Evolutionary conservation across 129 eudicot species (phyloP).

Genomic region (Dittrichia graveolens): DNA sequence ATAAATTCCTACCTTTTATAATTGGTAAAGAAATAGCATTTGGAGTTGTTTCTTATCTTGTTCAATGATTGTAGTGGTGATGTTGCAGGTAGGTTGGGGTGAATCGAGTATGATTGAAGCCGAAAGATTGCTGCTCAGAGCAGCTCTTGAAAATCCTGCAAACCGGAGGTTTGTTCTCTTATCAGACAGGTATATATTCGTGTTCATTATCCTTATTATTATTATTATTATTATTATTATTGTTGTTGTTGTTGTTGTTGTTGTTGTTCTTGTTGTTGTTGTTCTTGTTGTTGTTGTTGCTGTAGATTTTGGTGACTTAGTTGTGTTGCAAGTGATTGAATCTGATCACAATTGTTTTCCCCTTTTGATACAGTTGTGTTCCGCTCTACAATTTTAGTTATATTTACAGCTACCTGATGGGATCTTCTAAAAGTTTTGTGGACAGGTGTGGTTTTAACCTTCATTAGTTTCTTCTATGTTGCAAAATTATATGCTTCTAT

Average conservation of each 20-base stretch:
- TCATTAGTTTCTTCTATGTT: background rate
- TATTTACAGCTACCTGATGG: constrained; percentile 72
- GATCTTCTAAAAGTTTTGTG: constrained; percentile 86
- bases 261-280: too few species aligned
- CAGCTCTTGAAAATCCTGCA: constrained; percentile 79
- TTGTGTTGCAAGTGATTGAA: constrained; percentile 4
- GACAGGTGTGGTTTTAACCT: constrained; percentile 60
- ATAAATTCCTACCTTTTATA: background rate
- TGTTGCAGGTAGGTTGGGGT: constrained; percentile 97
- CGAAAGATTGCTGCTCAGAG: constrained; percentile 74
- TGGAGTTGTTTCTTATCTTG: constrained; percentile 28
- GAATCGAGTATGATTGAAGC: constrained; percentile 89
- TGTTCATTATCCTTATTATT: background rate
- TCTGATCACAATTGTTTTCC: constrained; percentile 10
- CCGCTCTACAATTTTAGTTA: constrained; percentile 90
- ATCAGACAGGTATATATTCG: constrained; percentile 69
- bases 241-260: background rate
- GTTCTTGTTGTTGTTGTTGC: background rate
- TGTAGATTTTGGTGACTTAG: background rate
- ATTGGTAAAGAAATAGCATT: constrained; percentile 1
- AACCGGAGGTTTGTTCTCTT: constrained; percentile 87
- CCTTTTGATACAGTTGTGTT: constrained; percentile 64
- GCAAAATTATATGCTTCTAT: background rate
- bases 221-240: background rate
- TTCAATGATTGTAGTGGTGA: constrained; percentile 43